Evolutionary conservation across 257 asterid genomes (phyloP), one percentile per base, ranked within the genome.

Genomic region (Henckelia pumila): DNA sequence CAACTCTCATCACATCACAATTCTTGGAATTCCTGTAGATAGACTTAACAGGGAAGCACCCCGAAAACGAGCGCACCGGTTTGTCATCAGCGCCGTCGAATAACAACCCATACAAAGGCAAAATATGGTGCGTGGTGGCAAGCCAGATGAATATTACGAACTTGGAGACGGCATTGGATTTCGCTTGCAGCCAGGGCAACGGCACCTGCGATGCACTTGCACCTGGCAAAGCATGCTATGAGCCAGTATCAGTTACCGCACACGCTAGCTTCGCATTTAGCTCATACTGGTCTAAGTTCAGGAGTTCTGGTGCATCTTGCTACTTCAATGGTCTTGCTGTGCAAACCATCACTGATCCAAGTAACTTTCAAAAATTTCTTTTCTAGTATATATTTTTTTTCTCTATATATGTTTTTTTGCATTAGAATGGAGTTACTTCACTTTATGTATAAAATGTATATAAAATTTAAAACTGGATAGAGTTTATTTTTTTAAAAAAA

Each of bases 241-340:
- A 76, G 72, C 96, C 96, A 5, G 77, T 88, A 6, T 83, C 93
- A 0, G 25, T 74, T 2, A 29, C 35, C 1, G 67, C 82, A 1
- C 95, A 91, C 66, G 97, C 96, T 8, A 91, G 76, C 80, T 91
- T 85, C 53, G 97, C 95, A 32, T 91, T 88, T 68, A 91, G 89
- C 65, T 82, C 97, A 0, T 91, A 84, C 26, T 91, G 96, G 96
- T 77, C 86, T 0, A 77, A 78, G 87, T 83, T 47, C 67, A 70
- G 83, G 64, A 78, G 71, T 10, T 8, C 6, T 17, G 86, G 88
- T 53, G 84, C 82, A 0, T 61, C 79, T 11, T 83, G 88, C 64
- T 78, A 63, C 81, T 83, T 83, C 79, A 37, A 76, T 73, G 88
- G 88, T 56, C 86, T 80, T 49, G 88, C 86, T 8, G 77, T 66